A percentile compares a stretch with the other conserved stretches of the same genome.
phyloP scores from a whole-genome alignment of 495 filamentous ascomycete species.

The Hypoxylon cercidicola region DNA sequence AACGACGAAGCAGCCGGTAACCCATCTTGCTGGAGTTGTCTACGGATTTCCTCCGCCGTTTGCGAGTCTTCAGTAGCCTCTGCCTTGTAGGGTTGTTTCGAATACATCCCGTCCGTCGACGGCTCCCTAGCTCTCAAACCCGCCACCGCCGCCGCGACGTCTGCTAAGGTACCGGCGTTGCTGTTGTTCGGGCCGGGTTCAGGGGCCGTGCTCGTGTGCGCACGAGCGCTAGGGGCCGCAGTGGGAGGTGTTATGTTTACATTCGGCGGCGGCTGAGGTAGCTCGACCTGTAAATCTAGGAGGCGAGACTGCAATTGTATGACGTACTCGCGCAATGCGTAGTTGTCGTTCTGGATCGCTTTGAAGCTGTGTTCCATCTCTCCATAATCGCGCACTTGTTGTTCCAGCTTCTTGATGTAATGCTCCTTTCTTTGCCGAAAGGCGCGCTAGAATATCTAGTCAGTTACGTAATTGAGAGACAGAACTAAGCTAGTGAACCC shows the following conservation, averaged over 20 bases:
- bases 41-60: constrained; percentile 51
- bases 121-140: constrained; percentile 41
- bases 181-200: constrained; percentile 27
- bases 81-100: constrained; percentile 39
- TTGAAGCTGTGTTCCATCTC: constrained; percentile 77
- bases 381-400: constrained; percentile 82
- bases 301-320: constrained; percentile 90
- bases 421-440: constrained; percentile 98
- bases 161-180: constrained; percentile 46
- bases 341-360: constrained; percentile 84
- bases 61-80: constrained; percentile 49
- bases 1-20: constrained; percentile 42
- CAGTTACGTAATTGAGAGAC: constrained; percentile 42
- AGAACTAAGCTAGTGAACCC: constrained; percentile 11
- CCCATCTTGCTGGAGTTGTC: constrained; percentile 51
- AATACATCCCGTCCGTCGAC: constrained; percentile 37
- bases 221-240: constrained; percentile 58
- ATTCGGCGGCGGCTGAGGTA: constrained; percentile 78
- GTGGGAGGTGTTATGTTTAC: constrained; percentile 55
- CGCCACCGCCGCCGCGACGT: constrained; percentile 47
- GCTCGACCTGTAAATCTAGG: constrained; percentile 82
- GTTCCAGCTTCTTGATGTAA: constrained; percentile 96
- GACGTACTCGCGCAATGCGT: constrained; percentile 88
- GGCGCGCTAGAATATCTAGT: constrained; percentile 71
- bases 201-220: constrained; percentile 37